Conservation (phyloP, 78 protist species). For the Creolimax fragrantissima region DNA sequence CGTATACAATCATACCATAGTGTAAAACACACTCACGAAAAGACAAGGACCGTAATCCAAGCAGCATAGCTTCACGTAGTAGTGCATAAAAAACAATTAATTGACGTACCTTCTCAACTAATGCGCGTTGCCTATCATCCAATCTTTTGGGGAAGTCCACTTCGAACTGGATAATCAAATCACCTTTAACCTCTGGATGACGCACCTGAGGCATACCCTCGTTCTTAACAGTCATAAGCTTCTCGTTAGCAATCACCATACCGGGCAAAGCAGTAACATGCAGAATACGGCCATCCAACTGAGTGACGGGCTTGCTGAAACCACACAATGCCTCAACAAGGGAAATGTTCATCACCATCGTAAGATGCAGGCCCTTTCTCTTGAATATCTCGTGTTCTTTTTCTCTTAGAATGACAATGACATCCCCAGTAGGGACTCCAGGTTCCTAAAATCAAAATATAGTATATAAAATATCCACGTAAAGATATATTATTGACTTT, state of each 20-base stretch:
- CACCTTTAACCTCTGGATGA: constrained; percentile 76
- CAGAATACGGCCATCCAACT: constrained; percentile 84
- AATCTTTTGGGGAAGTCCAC: constrained; percentile 33
- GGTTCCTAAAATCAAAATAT: constrained; percentile 57
- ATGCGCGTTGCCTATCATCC: not conserved
- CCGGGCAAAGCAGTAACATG: constrained; percentile 57
- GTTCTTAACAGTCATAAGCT: constrained; percentile 56
- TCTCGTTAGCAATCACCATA: constrained; percentile 11
- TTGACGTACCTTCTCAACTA: not conserved
- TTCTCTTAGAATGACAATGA: constrained; percentile 78
- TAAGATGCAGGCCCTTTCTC: constrained; percentile 77
- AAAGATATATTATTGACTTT: too few relatives aligned
- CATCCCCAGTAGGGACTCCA: constrained; percentile 84
- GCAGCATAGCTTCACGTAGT: not conserved
- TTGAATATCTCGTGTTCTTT: constrained; percentile 71
- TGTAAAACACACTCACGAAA: not conserved
- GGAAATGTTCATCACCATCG: constrained; percentile 58
- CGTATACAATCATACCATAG: not conserved
- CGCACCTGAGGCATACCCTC: constrained; percentile 93
- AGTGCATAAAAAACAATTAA: not conserved
- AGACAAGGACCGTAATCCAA: not conserved
- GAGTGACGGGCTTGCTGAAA: constrained; percentile 55
- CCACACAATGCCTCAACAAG: constrained; percentile 89
- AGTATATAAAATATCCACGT: too few relatives aligned
- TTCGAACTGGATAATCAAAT: constrained; percentile 57